Evolutionary conservation across 2,329 filamentous ascomycete species (phyloP), one percentile per base, ranked within the genome.

Genomic region (Cytospora mali): DNA sequence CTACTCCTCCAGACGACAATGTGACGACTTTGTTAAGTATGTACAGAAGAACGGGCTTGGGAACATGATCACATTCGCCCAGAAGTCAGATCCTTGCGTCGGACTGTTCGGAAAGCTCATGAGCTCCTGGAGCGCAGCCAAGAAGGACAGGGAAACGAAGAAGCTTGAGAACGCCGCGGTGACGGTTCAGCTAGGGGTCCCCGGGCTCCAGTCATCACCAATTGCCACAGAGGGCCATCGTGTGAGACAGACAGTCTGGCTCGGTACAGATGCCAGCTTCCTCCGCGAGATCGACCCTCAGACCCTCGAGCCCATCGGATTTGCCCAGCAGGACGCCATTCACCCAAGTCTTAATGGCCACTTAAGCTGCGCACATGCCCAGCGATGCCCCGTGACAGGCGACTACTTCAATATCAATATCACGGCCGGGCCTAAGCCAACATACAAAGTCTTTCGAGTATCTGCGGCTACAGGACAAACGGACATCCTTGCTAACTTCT

Each of bases 341-440:
- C 88, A 96, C 71, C 88, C 89, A 0, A 80, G 84, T 0, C 80
- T 96, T 14, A 84, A 79, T 14, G 92, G 92, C 0, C 84, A 82
- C 0, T 71, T 91, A 16, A 88, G 88, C 2, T 88, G 84, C 46
- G 85, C 92, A 0, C 92, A 96, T 72, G 85, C 88, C 0, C 86
- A 88, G 60, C 82, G 84, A 0, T 91, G 95, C 71, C 89, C 88
- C 0, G 74, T 76, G 0, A 93, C 88, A 0, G 91, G 92, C 7
- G 91, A 95, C 66, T 71, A 91, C 7, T 94, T 85, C 80, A 96
- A 95, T 75, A 94, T 85, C 76, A 96, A 96, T 70, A 82, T 93
- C n/a, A 81, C 86, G 0, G 72, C 91, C 21, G 87, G 86, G 0
- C 74, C 72, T 0, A 71, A 71, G 0, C 73, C 84, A 0, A 85